These are phyloP conservation scores for Guadua angustifolia DNA, from an alignment of 176 grass and related monocot species.

Conservation along the genomic window DNA sequence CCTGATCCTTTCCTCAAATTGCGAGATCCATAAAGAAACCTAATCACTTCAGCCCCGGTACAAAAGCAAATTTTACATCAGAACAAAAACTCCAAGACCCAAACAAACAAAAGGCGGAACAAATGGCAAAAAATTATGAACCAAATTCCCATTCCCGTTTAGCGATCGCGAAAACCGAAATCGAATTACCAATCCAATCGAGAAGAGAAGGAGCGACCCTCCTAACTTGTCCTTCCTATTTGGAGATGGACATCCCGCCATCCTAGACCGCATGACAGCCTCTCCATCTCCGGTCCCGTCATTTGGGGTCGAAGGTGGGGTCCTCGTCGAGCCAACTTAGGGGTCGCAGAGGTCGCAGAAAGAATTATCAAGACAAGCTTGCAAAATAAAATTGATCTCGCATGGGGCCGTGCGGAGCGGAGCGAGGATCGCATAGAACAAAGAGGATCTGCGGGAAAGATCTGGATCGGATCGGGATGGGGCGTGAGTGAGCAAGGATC, in stretches of 20 bases:
- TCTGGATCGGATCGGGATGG: no score
- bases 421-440: no score
- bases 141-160: neutral
- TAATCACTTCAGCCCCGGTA: neutral
- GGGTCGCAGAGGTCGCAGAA: neutral
- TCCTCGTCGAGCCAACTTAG: conserved; percentile 37
- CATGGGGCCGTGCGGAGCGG: no score
- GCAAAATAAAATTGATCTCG: no score
- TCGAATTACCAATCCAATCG: neutral
- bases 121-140: neutral
- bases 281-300: conserved; percentile 30
- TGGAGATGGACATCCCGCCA: conserved; percentile 46
- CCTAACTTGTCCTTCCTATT: conserved; percentile 46
- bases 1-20: conserved; percentile 41
- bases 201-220: neutral
- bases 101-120: neutral
- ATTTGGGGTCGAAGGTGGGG: conserved; percentile 36
- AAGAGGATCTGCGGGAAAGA: no score
- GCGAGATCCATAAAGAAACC: neutral
- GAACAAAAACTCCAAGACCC: neutral
- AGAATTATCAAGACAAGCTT: no score
- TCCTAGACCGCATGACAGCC: conserved; percentile 31
- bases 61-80: neutral
- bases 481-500: no score
- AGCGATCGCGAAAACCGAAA: neutral